phyloP scores from a whole-genome alignment of 2,329 filamentous ascomycete species.

The Cercospora zeae-maydis region DNA sequence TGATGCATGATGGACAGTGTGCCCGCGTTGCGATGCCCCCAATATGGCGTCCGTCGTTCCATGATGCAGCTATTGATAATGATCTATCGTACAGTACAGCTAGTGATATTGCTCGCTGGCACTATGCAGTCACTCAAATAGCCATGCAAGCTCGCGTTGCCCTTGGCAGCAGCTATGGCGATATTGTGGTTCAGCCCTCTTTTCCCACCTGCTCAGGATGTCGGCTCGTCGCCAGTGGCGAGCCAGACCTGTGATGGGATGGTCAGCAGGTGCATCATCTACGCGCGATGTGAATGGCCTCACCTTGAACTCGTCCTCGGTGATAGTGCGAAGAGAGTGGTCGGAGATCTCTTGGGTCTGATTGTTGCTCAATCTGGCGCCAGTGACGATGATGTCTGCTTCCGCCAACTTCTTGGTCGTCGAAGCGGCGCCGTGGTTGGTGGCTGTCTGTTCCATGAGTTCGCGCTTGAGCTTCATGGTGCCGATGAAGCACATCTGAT shows the following conservation, averaged over 20 bases:
- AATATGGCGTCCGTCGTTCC: background rate
- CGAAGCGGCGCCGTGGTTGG: slow-evolving; percentile 5
- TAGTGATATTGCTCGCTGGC: slow-evolving; percentile 4
- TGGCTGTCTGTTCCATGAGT: background rate
- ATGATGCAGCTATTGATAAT: background rate
- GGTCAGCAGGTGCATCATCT: background rate
- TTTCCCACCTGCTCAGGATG: background rate
- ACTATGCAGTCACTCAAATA: slow-evolving; percentile 7
- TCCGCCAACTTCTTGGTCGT: slow-evolving; percentile 13
- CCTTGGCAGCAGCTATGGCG: background rate
- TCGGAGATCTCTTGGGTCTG: slow-evolving; percentile 23
- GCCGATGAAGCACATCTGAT: slow-evolving; percentile 7
- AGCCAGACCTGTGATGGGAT: slow-evolving; percentile 1
- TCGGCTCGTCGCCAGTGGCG: background rate
- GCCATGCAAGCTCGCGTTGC: background rate
- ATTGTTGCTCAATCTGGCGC: slow-evolving; percentile 18
- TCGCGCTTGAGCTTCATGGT: slow-evolving; percentile 5
- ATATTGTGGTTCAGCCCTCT: background rate
- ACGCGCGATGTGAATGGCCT: background rate
- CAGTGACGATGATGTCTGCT: slow-evolving; percentile 17
- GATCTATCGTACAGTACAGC: background rate
- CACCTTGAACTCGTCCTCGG: slow-evolving; percentile 20
- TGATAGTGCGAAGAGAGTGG: slow-evolving; percentile 16
- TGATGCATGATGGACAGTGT: background rate
- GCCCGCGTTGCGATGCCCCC: background rate